These are phyloP conservation scores for Sphagnum fallax DNA, from an alignment of 228 moss, liverwort and hornwort species.

Conservation along the genomic window DNA sequence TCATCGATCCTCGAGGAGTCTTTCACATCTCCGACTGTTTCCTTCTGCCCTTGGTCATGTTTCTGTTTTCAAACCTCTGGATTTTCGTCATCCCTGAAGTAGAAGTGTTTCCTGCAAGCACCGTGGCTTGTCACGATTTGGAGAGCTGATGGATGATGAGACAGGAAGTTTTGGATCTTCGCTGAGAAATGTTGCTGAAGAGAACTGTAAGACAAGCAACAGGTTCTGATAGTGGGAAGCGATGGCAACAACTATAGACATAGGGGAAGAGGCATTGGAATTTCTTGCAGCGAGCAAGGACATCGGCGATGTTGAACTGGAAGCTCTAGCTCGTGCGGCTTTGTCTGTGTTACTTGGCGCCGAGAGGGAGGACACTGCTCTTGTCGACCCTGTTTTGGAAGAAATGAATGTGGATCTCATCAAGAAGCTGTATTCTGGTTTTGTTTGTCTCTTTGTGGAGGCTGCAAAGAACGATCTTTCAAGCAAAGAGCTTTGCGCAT, in stretches of 20 bases:
- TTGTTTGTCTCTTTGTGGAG: conserved; percentile 73
- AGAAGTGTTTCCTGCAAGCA: no score
- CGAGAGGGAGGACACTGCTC: conserved; percentile 66
- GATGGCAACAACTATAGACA: conserved; percentile 26
- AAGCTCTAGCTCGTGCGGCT: conserved; percentile 50
- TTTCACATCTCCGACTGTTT: no score
- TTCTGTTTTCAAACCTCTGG: no score
- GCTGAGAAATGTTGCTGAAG: no score
- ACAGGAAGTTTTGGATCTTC: no score
- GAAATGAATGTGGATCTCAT: conserved; percentile 73
- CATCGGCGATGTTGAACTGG: conserved; percentile 33
- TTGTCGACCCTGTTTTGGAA: conserved; percentile 52
- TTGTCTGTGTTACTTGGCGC: conserved; percentile 43
- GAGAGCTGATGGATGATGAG: no score
- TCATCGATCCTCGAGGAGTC: no score
- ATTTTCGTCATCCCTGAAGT: no score
- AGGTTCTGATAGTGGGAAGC: background rate
- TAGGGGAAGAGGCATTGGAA: conserved; percentile 47
- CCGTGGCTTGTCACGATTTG: no score
- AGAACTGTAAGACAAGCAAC: no score
- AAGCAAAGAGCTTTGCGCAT: conserved; percentile 27
- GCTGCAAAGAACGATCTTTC: conserved; percentile 62
- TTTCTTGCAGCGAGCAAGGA: conserved; percentile 30
- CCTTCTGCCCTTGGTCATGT: no score
- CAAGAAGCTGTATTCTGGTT: conserved; percentile 61